Evolutionary conservation across 106 monocot genomes (phyloP).

Genomic region (Iris macrosiphon): DNA sequence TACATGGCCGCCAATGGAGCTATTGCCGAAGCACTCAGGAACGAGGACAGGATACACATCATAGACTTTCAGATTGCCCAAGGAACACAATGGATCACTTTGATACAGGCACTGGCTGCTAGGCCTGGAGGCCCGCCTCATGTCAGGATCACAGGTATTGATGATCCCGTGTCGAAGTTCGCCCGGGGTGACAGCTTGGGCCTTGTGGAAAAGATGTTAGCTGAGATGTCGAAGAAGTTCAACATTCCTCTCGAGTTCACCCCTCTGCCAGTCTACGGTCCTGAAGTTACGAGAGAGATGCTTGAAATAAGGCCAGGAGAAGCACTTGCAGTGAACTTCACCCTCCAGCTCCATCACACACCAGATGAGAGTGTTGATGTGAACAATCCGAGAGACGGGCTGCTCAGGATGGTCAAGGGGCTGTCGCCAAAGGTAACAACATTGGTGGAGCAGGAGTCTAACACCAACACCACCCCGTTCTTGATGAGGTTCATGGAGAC

Average conservation of each 20-base stretch:
- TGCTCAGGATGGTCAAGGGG: slow-evolving; percentile 88
- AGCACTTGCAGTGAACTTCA: slow-evolving; percentile 82
- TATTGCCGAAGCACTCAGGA: slow-evolving; percentile 74
- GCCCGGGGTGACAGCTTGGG: slow-evolving; percentile 49
- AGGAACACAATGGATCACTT: slow-evolving; percentile 84
- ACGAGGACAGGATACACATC: slow-evolving; percentile 76
- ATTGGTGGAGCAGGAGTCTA: slow-evolving; percentile 91
- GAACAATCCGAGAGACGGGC: slow-evolving; percentile 77
- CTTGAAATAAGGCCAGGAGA: slow-evolving; percentile 63
- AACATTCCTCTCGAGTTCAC: slow-evolving; percentile 74
- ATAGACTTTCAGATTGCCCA: slow-evolving; percentile 85
- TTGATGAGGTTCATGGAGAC: slow-evolving; percentile 70
- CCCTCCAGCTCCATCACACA: slow-evolving; percentile 77
- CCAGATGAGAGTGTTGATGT: slow-evolving; percentile 94
- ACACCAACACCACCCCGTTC: slow-evolving; percentile 83
- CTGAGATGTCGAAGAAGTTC: slow-evolving; percentile 51
- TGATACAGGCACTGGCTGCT: slow-evolving; percentile 82
- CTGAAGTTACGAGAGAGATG: slow-evolving; percentile 66
- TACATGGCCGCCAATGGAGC: slow-evolving; percentile 97
- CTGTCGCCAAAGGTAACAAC: slow-evolving; percentile 72
- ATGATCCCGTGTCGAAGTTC: slow-evolving; percentile 60
- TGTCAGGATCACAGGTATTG: slow-evolving; percentile 81
- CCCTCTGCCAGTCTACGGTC: slow-evolving; percentile 22
- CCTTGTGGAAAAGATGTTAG: slow-evolving; percentile 43
- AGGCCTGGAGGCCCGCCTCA: slow-evolving; percentile 75